Conservation (phyloP, 1,139 yeast species). For the Saccharomyces hybrid region DNA sequence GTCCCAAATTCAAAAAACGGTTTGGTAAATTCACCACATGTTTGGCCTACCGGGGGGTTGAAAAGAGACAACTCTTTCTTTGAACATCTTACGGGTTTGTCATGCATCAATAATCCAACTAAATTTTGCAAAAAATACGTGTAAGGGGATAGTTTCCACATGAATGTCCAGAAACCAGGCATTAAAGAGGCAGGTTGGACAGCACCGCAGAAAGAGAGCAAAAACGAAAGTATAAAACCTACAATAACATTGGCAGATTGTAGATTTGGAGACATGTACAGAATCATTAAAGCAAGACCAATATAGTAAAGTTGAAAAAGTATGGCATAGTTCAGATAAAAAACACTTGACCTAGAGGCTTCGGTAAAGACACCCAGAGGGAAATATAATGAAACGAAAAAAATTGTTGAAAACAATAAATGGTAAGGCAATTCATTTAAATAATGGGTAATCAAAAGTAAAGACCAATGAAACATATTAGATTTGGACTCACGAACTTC, state of each 20-base stretch:
- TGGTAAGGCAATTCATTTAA: conserved; percentile 51
- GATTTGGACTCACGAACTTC: conserved; percentile 60
- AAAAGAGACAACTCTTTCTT: conserved; percentile 44
- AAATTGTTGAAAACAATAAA: conserved; percentile 42
- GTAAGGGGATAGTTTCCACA: conserved; percentile 64
- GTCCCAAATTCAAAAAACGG: conserved; percentile 25
- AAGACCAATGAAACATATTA: conserved; percentile 59
- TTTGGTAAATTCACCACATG: conserved; percentile 49
- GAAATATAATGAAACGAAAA: conserved; percentile 50
- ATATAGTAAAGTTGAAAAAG: conserved; percentile 51
- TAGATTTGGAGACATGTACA: conserved; percentile 53
- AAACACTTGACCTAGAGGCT: conserved; percentile 47
- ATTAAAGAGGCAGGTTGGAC: conserved; percentile 48
- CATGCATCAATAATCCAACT: conserved; percentile 45
- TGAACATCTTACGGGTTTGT: conserved; percentile 48
- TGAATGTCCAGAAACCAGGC: conserved; percentile 68
- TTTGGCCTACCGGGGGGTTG: conserved; percentile 50
- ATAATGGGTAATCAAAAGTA: conserved; percentile 44
- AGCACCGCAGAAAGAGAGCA: conserved; percentile 56
- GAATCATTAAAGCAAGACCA: conserved; percentile 46
- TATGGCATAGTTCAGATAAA: conserved; percentile 44
- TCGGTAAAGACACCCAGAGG: conserved; percentile 44
- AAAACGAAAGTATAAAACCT: conserved; percentile 45
- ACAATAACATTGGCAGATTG: conserved; percentile 54
- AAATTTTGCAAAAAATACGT: conserved; percentile 59